These are phyloP conservation scores for Scheffersomyces stipitis DNA, from an alignment of 805 yeast genomes.

Conservation along the genomic window DNA sequence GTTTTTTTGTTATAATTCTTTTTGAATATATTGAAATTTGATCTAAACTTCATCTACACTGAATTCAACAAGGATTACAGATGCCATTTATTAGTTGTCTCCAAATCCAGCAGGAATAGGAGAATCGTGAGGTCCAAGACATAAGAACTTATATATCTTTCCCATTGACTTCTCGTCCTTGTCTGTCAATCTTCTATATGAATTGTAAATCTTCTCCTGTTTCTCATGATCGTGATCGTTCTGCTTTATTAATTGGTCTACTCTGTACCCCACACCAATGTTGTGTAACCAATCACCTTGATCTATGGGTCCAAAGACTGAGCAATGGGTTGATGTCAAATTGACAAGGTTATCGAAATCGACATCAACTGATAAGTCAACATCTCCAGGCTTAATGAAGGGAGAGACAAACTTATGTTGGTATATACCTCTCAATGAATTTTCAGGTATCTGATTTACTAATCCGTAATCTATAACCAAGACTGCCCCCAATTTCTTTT, in stretches of 20 bases:
- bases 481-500: conserved; percentile 56
- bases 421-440: conserved; percentile 70
- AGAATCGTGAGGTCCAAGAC: conserved; percentile 49
- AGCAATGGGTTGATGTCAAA: conserved; percentile 15
- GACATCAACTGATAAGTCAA: conserved; percentile 81
- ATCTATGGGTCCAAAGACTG: conserved; percentile 57
- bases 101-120: conserved; percentile 57
- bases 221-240: conserved; percentile 42
- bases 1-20: conserved; percentile 7
- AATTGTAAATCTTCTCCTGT: conserved; percentile 51
- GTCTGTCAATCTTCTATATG: conserved; percentile 64
- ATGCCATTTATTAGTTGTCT: too few species aligned
- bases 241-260: conserved; percentile 53
- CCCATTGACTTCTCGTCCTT: conserved; percentile 71
- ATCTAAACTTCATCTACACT: conserved; percentile 1
- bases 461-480: conserved; percentile 81
- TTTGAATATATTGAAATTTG: neutral
- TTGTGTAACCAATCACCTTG: conserved; percentile 81
- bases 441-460: conserved; percentile 58
- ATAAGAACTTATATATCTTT: conserved; percentile 68
- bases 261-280: conserved; percentile 72
- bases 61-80: neutral
- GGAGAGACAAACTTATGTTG: conserved; percentile 76
- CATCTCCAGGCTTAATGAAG: conserved; percentile 71
- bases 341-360: conserved; percentile 64